These are phyloP conservation scores for Tylopilus balloui DNA, from an alignment of 768 basidiomycete species.

Conservation along the genomic window DNA sequence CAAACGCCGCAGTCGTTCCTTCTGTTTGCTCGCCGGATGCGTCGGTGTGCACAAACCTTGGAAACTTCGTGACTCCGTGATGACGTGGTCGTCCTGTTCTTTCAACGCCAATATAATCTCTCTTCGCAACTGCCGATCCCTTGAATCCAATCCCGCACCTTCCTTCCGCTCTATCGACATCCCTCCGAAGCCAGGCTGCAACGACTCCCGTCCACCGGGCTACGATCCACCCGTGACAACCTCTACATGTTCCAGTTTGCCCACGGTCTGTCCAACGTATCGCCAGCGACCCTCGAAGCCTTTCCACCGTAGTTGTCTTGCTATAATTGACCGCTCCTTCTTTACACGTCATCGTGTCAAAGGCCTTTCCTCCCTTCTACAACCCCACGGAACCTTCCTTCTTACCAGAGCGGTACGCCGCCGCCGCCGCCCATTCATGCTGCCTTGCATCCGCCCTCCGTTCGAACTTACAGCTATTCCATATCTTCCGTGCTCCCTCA, in stretches of 20 bases:
- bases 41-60: constrained; percentile 1
- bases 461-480: neutral
- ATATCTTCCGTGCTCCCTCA: neutral
- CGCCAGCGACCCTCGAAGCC: neutral
- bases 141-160: neutral
- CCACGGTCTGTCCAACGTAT: neutral
- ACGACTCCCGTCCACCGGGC: neutral
- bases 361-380: constrained; percentile 3
- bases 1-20: neutral
- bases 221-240: neutral
- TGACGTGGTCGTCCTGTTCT: constrained; percentile 8
- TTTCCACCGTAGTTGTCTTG: neutral
- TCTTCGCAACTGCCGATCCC: constrained; percentile 11
- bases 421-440: neutral
- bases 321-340: constrained; percentile 3
- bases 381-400: constrained; percentile 9
- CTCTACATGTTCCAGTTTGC: neutral
- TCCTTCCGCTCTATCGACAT: constrained; percentile 6
- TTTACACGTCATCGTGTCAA: constrained; percentile 8
- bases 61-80: neutral
- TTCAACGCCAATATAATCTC: neutral
- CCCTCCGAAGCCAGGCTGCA: neutral
- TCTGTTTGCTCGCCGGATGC: neutral
- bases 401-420: constrained; percentile 4
- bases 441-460: constrained; percentile 4